Percentiles rank a stretch among this genome's conserved stretches.
Evolutionary conservation across 257 asterid genomes (phyloP).

Genomic region (Solanum boliviense): DNA sequence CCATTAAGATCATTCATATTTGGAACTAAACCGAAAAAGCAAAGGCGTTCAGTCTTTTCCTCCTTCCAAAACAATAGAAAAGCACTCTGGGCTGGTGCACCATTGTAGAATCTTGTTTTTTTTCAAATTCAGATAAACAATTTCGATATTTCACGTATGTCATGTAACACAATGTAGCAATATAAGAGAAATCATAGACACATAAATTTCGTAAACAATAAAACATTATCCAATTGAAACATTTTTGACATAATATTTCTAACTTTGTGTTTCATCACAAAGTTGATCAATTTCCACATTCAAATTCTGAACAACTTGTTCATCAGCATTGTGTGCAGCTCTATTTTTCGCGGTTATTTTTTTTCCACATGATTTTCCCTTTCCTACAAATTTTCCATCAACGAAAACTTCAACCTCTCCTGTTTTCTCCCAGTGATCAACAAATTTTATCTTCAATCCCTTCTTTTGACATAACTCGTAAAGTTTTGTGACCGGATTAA

Average conservation of each 20-base stretch:
- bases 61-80: constrained; percentile 31
- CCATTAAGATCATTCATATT: constrained; percentile 42
- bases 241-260: not conserved
- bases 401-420: constrained; percentile 23
- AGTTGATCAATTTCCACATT: not conserved
- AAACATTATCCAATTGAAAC: not conserved
- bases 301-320: not conserved
- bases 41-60: constrained; percentile 35
- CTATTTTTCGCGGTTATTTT: constrained; percentile 20
- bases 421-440: constrained; percentile 17
- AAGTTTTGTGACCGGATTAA: constrained; percentile 24
- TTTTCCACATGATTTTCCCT: constrained; percentile 17
- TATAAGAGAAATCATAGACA: not conserved
- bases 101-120: not conserved
- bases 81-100: constrained; percentile 10
- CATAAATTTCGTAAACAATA: not conserved
- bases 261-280: not conserved
- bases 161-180: not conserved
- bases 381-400: constrained; percentile 9
- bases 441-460: not conserved
- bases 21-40: constrained; percentile 42
- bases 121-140: not conserved
- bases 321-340: constrained; percentile 30
- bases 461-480: constrained; percentile 26
- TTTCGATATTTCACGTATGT: not conserved